A percentile compares a stretch with the other conserved stretches of the same genome.
Conservation (phyloP, 2,329 filamentous ascomycete genomes). For the Pestalotiopsis sp. region DNA sequence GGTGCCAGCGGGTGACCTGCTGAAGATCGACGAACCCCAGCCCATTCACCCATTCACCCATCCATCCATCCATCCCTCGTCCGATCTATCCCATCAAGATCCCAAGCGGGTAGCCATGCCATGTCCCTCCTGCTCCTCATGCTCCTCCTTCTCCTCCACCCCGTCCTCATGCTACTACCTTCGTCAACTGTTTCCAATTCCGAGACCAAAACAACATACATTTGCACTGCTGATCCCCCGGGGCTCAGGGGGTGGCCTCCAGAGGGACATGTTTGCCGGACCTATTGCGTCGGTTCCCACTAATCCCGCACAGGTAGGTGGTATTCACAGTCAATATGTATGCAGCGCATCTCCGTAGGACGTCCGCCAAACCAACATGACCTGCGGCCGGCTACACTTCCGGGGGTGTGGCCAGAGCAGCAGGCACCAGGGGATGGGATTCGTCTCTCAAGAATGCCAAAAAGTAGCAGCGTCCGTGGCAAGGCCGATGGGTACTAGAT, state of each 20-base stretch:
- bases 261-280: not conserved
- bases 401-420: not conserved
- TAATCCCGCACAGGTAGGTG: not conserved
- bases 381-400: not conserved
- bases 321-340: not conserved
- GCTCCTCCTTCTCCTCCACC: too few species aligned
- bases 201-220: too few species aligned
- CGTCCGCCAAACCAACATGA: not conserved
- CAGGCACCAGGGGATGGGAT: too few species aligned
- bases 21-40: slow-evolving; percentile 5
- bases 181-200: too few species aligned
- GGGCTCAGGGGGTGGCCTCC: not conserved
- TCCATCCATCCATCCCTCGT: not conserved
- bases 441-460: too few species aligned
- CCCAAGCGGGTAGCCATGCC: not conserved
- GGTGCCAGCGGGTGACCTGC: not conserved
- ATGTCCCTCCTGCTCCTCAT: too few species aligned
- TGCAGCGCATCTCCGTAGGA: not conserved
- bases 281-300: not conserved
- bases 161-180: too few species aligned
- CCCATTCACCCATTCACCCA: not conserved
- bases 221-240: too few species aligned
- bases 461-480: too few species aligned
- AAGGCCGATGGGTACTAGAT: too few species aligned
- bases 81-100: not conserved